Evolutionary conservation across 2,329 filamentous ascomycete species (phyloP), one percentile per base, ranked within the genome.

Genomic region (Beauveria asiatica): DNA sequence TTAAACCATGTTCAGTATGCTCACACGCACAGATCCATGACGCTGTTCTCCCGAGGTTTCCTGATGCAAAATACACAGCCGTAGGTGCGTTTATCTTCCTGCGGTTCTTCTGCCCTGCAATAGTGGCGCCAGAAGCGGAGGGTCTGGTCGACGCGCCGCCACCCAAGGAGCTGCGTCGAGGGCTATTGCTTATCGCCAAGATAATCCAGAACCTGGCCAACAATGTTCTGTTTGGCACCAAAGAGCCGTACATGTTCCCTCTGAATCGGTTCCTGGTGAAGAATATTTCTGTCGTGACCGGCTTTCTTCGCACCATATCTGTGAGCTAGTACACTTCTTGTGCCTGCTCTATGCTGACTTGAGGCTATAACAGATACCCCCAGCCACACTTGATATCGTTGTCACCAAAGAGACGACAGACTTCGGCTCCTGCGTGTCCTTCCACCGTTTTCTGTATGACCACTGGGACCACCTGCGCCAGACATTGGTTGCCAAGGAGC

Each of bases 221-320:
- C 66, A 89, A 89, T 61, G 85, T 88, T 30, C 75, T 88, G 1
- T 89, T 89, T 65, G 86, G 86, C 4, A 84, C 84, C 39, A 89
- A 89, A 70, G 86, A 89, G 67, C 83, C 84, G 3, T 89, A 87
- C 67, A 89, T 89, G 86, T 86, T 84, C 63, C 84, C 86, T 1
- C 73, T 89, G 23, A 88, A 89, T 67, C 81, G 86, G 61, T 89
- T 89, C 62, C 71, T 89, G 23, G 83, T 84, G 0, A 78, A 86
- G 63, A 86, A 89, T 64, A 88, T 89, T 56, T 87, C 86, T 68
- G 75, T 79, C 39, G 83, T 89, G 17, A 88, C 85, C 2, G 82
- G 81, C 0, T 89, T 89, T 65, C 72, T 89, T 30, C 78, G 84
- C 27, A 83, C 87, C 66, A 88, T 89, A 62, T 88, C 85, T 41